Conservation (phyloP, 2,329 filamentous ascomycete genomes). For the Penicillium sp. region DNA sequence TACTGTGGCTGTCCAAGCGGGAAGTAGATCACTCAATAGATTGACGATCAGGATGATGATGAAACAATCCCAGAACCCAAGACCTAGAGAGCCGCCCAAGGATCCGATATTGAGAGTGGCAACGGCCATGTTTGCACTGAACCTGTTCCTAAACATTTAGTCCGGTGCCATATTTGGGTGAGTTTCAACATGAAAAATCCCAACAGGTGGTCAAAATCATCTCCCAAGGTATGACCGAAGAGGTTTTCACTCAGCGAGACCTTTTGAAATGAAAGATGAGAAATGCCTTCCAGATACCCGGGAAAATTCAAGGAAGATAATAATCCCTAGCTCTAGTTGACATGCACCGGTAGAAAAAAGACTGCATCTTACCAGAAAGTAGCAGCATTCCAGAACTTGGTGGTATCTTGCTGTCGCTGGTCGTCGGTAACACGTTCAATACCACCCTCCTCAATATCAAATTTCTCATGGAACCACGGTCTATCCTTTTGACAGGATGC, state of each 20-base stretch:
- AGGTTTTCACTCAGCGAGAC: too few species aligned
- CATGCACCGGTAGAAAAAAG: too few species aligned
- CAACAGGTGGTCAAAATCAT: too few species aligned
- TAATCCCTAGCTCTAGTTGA: too few species aligned
- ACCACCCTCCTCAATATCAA: conserved; percentile 23
- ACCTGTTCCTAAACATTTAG: conserved; percentile 17
- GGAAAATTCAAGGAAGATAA: too few species aligned
- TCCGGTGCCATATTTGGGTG: background rate
- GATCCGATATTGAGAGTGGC: conserved; percentile 36
- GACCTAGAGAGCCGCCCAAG: conserved; percentile 32
- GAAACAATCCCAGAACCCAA: conserved; percentile 40
- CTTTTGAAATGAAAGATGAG: too few species aligned
- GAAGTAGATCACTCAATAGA: conserved; percentile 29
- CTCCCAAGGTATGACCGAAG: too few species aligned
- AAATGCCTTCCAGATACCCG: too few species aligned
- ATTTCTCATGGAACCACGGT: conserved; percentile 15
- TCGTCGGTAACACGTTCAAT: conserved; percentile 25
- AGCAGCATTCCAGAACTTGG: conserved; percentile 27
- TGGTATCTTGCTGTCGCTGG: conserved; percentile 21
- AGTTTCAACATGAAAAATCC: too few species aligned
- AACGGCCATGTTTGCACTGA: conserved; percentile 40
- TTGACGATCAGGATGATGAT: conserved; percentile 37
- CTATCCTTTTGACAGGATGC: background rate
- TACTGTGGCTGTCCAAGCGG: conserved; percentile 31
- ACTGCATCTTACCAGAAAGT: conserved; percentile 9